Evolutionary conservation across 306 rosid species (phyloP), one percentile per base, ranked within the genome.

Genomic region (Cicer judaicum): DNA sequence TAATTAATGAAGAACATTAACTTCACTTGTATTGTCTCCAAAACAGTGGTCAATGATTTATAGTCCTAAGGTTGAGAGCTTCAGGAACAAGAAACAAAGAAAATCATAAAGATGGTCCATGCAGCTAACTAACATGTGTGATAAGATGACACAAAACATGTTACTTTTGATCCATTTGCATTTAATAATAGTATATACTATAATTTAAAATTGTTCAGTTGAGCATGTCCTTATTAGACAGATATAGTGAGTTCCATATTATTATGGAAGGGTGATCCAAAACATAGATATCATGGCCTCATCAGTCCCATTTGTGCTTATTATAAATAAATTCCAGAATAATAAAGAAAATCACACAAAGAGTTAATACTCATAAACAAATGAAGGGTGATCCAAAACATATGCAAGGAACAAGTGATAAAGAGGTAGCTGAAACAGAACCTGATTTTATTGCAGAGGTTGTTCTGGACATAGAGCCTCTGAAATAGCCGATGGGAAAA

Each of bases 41-140:
- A 14, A 73, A 81, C 47, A 64, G 70, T 63, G 74, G 16, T 10
- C 11, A 46, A 50, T 52, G 64, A 79, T 80, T 38, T 79, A 84
- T 84, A 76, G 64, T 64, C 54, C 40, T 7, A 44, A 8, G 70
- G 34, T 47, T 67, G 60, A 60, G 65, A 36, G 71, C 16, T 44
- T 68, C 46, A 62, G 62, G 36, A n/a, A 38, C 49, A 70, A 66
- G 79, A 53, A 36, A 38, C 56, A 41, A 65, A 54, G 47, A 10
- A 63, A 47, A 65, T 72, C 78, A 81, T 44, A 59, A 53, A 70
- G 78, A 47, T 75, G 72, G 73, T 47, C 86, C 89, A 85, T 71
- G 85, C 53, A 79, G 76, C 75, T 64, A 78, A 70, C 86, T 29
- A 79, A 78, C 84, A 84, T 60, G 87, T 65, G 90, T 42, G 0